Base-by-base conservation (phyloP, 1,284 basidiomycete genomes). In the Boletus austroedulis region DNA sequence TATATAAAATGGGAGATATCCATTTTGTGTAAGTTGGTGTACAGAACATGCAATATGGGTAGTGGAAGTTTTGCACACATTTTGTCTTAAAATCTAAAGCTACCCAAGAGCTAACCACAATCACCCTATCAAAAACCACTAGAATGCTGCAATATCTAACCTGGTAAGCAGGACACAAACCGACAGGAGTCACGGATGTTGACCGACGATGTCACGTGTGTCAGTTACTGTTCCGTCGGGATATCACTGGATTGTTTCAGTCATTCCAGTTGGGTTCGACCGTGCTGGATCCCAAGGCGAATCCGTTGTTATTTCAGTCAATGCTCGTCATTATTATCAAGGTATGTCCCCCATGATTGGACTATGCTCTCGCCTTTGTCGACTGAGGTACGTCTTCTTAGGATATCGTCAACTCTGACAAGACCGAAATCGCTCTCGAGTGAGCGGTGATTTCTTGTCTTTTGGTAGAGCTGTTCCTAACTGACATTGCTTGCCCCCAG, bases 101-200 rank as follows among this genome's bases (percentile, higher is more conserved):
- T n/a, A n/a, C n/a, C n/a, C n/a, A n/a, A n/a, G n/a, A n/a, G n/a
- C n/a, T n/a, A n/a, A n/a, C n/a, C n/a, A n/a, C n/a, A n/a, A n/a
- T n/a, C n/a, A n/a, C n/a, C n/a, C n/a, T n/a, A n/a, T n/a, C n/a
- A n/a, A n/a, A n/a, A n/a, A n/a, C n/a, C n/a, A n/a, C n/a, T n/a
- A n/a, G n/a, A 86, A 85, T 63, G 82, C 83, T 1, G 85, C 85
- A 0, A 77, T 87, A 26, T 86, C 85, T 0, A 86, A 87, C 64
- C 64, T 87, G 63, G 59, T 58, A 56, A 57, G 56, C 28, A 34
- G 0, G n/a, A n/a, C n/a, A n/a, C n/a, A n/a, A n/a, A n/a, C n/a
- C n/a, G n/a, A n/a, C n/a, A n/a, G n/a, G n/a, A n/a, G n/a, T n/a
- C n/a, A n/a, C n/a, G n/a, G n/a, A n/a, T n/a, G n/a, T n/a, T n/a